phyloP scores from a whole-genome alignment of 495 filamentous ascomycete species.

The Neurospora pannonica region DNA sequence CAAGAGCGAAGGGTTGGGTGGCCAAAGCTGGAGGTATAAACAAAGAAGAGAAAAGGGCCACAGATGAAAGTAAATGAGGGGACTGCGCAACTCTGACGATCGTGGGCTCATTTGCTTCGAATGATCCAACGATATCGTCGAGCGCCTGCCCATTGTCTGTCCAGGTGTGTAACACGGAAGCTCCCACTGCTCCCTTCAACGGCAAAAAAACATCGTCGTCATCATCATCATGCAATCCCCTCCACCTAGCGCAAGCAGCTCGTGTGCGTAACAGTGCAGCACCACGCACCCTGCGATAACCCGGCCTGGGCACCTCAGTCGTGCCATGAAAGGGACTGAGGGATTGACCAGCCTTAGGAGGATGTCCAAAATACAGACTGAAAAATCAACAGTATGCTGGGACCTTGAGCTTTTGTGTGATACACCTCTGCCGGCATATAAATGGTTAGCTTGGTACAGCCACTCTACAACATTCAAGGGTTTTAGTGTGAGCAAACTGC shows the following conservation, averaged over 20 bases:
- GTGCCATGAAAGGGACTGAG: background rate
- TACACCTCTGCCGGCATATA: too few relatives aligned
- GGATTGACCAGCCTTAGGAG: background rate
- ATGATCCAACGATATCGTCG: background rate
- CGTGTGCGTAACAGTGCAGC: background rate
- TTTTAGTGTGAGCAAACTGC: too few relatives aligned
- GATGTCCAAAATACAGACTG: background rate
- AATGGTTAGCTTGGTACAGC: too few relatives aligned
- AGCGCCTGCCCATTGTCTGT: background rate
- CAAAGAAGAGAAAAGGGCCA: background rate
- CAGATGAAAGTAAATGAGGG: conserved; percentile 2
- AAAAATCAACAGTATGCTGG: background rate
- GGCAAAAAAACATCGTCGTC: background rate
- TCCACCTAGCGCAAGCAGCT: background rate
- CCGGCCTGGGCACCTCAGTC: background rate
- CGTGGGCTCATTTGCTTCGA: conserved; percentile 12
- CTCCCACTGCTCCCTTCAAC: background rate
- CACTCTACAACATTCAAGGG: too few relatives aligned
- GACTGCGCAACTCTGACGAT: conserved; percentile 22
- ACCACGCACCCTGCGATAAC: background rate
- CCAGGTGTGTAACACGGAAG: background rate
- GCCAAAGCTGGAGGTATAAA: background rate
- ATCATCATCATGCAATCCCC: background rate
- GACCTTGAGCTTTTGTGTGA: background rate
- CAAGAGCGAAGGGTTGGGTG: background rate